phyloP scores from a whole-genome alignment of 768 basidiomycete genomes.

The Tephrocybe sp. region DNA sequence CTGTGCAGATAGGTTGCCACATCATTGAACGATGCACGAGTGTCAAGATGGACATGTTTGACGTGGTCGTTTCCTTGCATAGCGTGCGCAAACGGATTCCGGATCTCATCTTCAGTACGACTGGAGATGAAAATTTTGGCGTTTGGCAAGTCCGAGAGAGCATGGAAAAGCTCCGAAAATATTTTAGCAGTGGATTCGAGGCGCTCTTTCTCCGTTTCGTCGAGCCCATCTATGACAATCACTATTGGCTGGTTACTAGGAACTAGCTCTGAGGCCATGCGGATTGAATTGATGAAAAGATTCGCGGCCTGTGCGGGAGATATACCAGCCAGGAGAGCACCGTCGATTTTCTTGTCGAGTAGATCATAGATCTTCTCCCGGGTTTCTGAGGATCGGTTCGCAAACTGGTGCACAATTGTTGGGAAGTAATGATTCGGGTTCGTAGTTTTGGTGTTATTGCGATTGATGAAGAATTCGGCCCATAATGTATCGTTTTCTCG shows the following conservation, averaged over 20 bases:
- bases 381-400: neutral
- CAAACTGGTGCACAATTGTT: constrained; percentile 19
- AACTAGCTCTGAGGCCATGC: constrained; percentile 11
- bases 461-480: constrained; percentile 16
- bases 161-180: constrained; percentile 15
- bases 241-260: constrained; percentile 12
- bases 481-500: constrained; percentile 10
- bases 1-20: constrained; percentile 15
- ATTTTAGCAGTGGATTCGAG: constrained; percentile 13
- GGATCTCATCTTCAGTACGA: constrained; percentile 20
- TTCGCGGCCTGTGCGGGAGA: constrained; percentile 13
- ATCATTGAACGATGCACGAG: constrained; percentile 17
- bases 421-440: constrained; percentile 16
- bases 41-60: constrained; percentile 19
- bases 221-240: constrained; percentile 21
- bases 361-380: constrained; percentile 9
- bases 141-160: constrained; percentile 7
- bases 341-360: constrained; percentile 6
- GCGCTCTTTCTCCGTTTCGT: constrained; percentile 15
- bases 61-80: constrained; percentile 11
- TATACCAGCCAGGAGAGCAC: constrained; percentile 17
- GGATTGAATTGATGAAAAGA: constrained; percentile 16
- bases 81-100: constrained; percentile 10
- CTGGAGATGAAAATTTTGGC: constrained; percentile 21
- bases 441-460: constrained; percentile 10